phyloP scores from a whole-genome alignment of 768 basidiomycete species.

The Trametes coccinea region DNA sequence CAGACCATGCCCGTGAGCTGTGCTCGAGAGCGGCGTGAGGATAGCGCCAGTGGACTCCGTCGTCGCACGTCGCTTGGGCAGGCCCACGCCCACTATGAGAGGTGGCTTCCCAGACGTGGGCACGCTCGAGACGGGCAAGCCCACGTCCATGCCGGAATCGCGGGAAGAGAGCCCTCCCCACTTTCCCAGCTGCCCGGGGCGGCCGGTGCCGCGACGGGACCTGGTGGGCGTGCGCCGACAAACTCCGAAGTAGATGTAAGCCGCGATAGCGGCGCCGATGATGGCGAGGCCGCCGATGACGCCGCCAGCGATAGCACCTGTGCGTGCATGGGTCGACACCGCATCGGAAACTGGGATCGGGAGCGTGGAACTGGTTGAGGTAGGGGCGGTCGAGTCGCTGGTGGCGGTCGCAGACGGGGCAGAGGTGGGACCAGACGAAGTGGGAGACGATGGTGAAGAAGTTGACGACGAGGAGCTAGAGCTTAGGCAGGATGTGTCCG shows the following conservation, averaged over 20 bases:
- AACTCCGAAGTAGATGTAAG: conserved; percentile 29
- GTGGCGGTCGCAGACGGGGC: neutral
- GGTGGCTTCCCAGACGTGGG: conserved; percentile 10
- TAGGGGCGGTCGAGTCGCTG: neutral
- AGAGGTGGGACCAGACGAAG: conserved; percentile 10
- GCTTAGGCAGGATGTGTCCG: conserved; percentile 37
- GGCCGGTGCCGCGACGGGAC: conserved; percentile 17
- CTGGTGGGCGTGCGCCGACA: conserved; percentile 22
- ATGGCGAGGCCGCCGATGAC: conserved; percentile 49
- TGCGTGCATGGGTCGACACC: conserved; percentile 29
- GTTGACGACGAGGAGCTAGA: conserved; percentile 15
- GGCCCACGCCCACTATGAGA: conserved; percentile 6
- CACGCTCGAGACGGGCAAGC: conserved; percentile 6
- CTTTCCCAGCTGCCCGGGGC: conserved; percentile 8
- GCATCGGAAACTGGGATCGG: conserved; percentile 10
- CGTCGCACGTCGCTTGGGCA: conserved; percentile 7
- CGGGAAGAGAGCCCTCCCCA: conserved; percentile 27
- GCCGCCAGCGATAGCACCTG: conserved; percentile 52
- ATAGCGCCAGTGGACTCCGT: conserved; percentile 18
- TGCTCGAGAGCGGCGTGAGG: conserved; percentile 12
- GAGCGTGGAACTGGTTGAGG: conserved; percentile 10
- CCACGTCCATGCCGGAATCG: conserved; percentile 22
- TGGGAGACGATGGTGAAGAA: conserved; percentile 5
- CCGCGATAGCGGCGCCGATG: conserved; percentile 37
- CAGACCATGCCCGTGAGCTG: conserved; percentile 11